phyloP scores from a whole-genome alignment of 2,329 filamentous ascomycete species.

The Fulvia fulva region DNA sequence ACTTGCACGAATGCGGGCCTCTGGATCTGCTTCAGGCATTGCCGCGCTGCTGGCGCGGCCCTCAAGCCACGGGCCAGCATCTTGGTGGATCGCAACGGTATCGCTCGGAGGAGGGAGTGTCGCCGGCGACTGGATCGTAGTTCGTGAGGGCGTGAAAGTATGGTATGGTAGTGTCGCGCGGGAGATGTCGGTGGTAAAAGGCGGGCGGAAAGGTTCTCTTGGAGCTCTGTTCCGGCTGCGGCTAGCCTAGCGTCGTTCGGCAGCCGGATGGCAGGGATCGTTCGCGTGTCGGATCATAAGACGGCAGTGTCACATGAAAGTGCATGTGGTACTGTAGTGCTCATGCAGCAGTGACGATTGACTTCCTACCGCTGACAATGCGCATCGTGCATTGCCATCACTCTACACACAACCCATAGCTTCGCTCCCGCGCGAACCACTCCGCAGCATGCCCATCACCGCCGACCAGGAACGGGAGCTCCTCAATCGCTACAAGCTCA shows the following conservation, averaged over 20 bases:
- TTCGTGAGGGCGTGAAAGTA: neutral
- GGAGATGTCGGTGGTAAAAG: neutral
- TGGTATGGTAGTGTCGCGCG: neutral
- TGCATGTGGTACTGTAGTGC: neutral
- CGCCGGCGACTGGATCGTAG: conserved; percentile 5
- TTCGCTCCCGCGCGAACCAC: too few species aligned
- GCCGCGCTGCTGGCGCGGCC: conserved; percentile 10
- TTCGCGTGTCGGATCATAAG: neutral
- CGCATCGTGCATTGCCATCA: neutral
- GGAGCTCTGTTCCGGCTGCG: neutral
- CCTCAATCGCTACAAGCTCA: conserved; percentile 69
- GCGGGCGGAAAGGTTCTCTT: neutral
- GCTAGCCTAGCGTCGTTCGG: neutral
- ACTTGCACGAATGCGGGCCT: conserved; percentile 16
- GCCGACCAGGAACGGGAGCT: conserved; percentile 72
- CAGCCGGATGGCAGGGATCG: neutral
- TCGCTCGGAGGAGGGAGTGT: neutral
- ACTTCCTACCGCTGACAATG: too few species aligned
- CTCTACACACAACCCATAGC: neutral
- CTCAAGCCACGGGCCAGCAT: conserved; percentile 14
- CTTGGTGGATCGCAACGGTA: neutral
- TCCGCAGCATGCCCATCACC: conserved; percentile 42
- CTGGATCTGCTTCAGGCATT: conserved; percentile 12
- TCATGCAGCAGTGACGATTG: neutral
- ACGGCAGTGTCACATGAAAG: neutral